Conservation (phyloP, 2,329 filamentous ascomycete genomes). For the Cryphonectria naterciae region DNA sequence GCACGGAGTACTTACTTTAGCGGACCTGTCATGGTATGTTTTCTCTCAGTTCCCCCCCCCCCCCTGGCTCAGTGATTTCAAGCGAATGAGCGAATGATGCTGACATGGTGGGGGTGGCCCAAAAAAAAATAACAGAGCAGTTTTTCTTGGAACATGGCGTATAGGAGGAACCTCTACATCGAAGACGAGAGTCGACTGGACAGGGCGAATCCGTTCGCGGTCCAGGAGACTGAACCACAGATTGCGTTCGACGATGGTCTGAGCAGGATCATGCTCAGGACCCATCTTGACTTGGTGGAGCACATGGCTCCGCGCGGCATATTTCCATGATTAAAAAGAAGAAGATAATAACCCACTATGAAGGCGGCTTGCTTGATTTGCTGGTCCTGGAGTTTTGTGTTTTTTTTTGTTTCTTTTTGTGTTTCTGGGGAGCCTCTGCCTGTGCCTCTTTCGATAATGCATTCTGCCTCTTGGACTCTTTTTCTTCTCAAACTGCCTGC, state of each 20-base stretch:
- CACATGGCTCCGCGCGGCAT: conserved; percentile 11
- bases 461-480: background rate
- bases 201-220: conserved; percentile 10
- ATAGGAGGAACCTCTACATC: conserved; percentile 17
- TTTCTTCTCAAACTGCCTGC: background rate
- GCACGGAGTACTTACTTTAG: conserved; percentile 20
- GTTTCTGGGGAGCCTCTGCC: background rate
- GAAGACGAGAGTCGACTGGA: conserved; percentile 10
- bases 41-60: no score
- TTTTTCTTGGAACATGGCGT: conserved; percentile 20
- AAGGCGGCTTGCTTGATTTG: background rate
- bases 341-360: background rate
- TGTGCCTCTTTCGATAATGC: conserved; percentile 14
- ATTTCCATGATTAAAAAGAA: conserved; percentile 9
- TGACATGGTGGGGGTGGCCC: background rate
- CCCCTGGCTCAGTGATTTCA: background rate
- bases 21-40: conserved; percentile 8
- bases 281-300: conserved; percentile 3
- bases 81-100: background rate
- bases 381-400: background rate
- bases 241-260: conserved; percentile 18
- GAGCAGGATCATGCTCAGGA: conserved; percentile 19
- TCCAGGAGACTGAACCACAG: conserved; percentile 5
- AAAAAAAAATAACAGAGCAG: conserved; percentile 9
- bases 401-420: background rate